Conservation (phyloP, 768 basidiomycete species). For the Pleurotus salmoneostramineus region DNA sequence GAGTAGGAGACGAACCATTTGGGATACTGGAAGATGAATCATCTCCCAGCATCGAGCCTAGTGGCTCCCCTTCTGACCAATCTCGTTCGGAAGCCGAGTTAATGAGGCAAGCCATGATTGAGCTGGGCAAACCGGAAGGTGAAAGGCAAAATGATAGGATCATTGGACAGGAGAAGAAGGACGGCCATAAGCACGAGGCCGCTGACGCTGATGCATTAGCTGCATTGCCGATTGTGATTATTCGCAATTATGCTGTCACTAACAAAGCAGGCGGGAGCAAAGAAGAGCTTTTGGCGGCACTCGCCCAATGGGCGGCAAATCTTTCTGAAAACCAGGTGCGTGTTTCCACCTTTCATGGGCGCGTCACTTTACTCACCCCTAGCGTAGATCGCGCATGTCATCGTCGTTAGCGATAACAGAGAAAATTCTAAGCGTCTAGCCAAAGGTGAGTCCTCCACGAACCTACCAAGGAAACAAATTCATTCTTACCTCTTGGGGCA, state of each 20-base stretch:
- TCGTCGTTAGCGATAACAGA: conserved; percentile 86
- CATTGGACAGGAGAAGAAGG: conserved; percentile 27
- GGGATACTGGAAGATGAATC: conserved; percentile 17
- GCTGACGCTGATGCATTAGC: conserved; percentile 47
- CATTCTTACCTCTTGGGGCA: background rate
- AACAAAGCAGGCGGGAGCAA: conserved; percentile 46
- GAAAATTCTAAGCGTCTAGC: conserved; percentile 84
- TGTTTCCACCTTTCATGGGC: background rate
- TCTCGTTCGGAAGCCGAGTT: conserved; percentile 11
- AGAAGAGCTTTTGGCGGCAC: conserved; percentile 69
- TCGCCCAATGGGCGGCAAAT: conserved; percentile 83
- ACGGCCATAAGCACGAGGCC: background rate
- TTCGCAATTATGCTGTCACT: conserved; percentile 68
- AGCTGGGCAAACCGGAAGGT: conserved; percentile 2
- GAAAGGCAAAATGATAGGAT: conserved; percentile 12
- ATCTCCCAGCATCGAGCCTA: background rate
- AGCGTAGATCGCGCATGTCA: conserved; percentile 80
- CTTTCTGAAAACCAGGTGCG: conserved; percentile 77
- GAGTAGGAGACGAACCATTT: conserved; percentile 72
- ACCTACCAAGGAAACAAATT: background rate
- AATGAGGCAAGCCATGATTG: conserved; percentile 13
- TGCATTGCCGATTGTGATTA: conserved; percentile 80
- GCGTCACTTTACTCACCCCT: background rate
- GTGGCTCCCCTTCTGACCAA: background rate
- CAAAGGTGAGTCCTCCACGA: conserved; percentile 45